Evolutionary conservation across 805 yeast species (phyloP).

Genomic region (Schwanniomyces vanrijiae): DNA sequence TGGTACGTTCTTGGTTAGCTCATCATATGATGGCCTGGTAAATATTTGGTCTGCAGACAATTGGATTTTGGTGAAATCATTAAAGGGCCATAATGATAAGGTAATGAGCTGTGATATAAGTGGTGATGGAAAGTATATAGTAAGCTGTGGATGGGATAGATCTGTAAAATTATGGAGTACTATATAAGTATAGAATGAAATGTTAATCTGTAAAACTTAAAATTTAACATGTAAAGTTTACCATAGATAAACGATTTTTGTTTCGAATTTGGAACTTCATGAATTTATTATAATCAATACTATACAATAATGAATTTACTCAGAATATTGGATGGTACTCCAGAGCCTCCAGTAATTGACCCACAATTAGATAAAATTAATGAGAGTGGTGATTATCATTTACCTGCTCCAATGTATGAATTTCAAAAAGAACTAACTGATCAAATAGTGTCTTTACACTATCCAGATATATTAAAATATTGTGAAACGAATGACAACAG

Average conservation of each 20-base stretch:
- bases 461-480: conserved; percentile 84
- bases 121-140: conserved; percentile 40
- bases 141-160: conserved; percentile 84
- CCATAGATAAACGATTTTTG: not conserved
- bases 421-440: conserved; percentile 88
- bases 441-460: conserved; percentile 88
- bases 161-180: conserved; percentile 63
- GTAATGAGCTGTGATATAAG: conserved; percentile 68
- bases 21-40: conserved; percentile 71
- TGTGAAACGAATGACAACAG: conserved; percentile 60
- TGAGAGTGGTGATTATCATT: conserved; percentile 62
- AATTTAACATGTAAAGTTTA: not conserved
- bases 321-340: conserved; percentile 76
- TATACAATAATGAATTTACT: conserved; percentile 60
- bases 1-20: conserved; percentile 55
- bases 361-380: conserved; percentile 46
- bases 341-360: conserved; percentile 77
- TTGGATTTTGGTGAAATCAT: conserved; percentile 58
- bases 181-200: not conserved
- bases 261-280: not conserved
- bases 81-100: conserved; percentile 62
- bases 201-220: conserved; percentile 3
- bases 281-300: not conserved
- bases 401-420: conserved; percentile 81
- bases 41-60: conserved; percentile 64